Evolutionary conservation across 495 filamentous ascomycete genomes (phyloP), one percentile per base, ranked within the genome.

Genomic region (Aspergillus affinis): DNA sequence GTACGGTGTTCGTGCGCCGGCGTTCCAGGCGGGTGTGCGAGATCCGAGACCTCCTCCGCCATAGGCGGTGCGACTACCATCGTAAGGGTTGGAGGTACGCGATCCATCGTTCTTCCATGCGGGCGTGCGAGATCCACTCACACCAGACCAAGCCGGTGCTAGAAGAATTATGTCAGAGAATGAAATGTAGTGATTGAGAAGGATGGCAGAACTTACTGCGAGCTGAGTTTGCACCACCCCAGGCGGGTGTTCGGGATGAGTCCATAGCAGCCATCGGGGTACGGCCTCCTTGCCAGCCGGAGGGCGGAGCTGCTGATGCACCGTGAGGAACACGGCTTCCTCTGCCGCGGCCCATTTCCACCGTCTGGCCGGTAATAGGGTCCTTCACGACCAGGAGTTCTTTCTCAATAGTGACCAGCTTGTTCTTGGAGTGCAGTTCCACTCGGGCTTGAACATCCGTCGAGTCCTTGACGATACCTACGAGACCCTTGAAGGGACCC

Each of bases 401-500:
- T 71, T 93, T 94, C 3, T 84, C 81, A 29, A 98, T 84, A 17
- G 86, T 88, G 54, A 98, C 86, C 7, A 87, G 84, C 79, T 96
- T 97, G 75, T 84, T 88, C 74, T 93, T 94, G 21, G 91, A 90
- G 72, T 97, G 93, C 26, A 99, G 79, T 73, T 98, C 95, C 41
- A 99, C 89, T 20, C 92, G 87, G 29, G 90, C 93, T 61, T 88
- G 85, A 0, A 81, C 82, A 59, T 95, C 92, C 0, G 89, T 93
- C 0, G 95, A 86, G 68, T 98, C 92, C 67, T 95, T 96, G 63
- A 99, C 90, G 57, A 96, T 96, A 62, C 95, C 95, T 51, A 99
- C 81, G 15, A 97, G 78, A 53, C 93, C 94, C 75, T 99, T 99
- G 74, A 92, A 90, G 1, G 86, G 85, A 10, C 95, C 95, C 65